These are phyloP conservation scores for Trifolium subterraneum DNA, from an alignment of 306 rosid species.

Conservation along the genomic window DNA sequence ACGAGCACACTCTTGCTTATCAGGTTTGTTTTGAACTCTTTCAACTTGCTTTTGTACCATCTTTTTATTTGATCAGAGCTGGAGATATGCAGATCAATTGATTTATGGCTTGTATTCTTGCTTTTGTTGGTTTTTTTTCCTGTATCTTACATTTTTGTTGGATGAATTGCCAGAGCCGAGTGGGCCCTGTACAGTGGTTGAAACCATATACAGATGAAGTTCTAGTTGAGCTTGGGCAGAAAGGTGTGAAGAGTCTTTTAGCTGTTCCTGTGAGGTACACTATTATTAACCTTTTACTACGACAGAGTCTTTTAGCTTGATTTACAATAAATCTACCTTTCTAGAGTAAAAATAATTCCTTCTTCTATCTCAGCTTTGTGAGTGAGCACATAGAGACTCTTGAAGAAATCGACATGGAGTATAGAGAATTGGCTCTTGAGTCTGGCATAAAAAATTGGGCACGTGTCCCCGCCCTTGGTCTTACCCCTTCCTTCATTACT, in stretches of 20 bases:
- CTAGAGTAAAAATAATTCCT: slow-evolving; percentile 17
- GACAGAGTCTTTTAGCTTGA: background rate
- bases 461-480: slow-evolving; percentile 95
- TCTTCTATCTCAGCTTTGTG: slow-evolving; percentile 72
- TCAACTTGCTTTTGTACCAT: slow-evolving; percentile 21
- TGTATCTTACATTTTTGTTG: slow-evolving; percentile 41
- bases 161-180: slow-evolving; percentile 79
- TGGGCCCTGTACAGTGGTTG: slow-evolving; percentile 99
- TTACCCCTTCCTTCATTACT: slow-evolving; percentile 80
- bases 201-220: slow-evolving; percentile 97
- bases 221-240: slow-evolving; percentile 96
- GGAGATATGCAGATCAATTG: slow-evolving; percentile 18
- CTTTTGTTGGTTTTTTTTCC: slow-evolving; percentile 14
- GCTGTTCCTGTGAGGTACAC: slow-evolving; percentile 98
- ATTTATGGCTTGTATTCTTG: background rate
- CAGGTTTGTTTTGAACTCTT: slow-evolving; percentile 64
- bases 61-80: slow-evolving; percentile 4
- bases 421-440: slow-evolving; percentile 86
- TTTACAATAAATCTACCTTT: background rate
- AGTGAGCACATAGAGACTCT: slow-evolving; percentile 99
- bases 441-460: slow-evolving; percentile 96
- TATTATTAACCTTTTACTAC: slow-evolving; percentile 1
- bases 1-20: slow-evolving; percentile 92
- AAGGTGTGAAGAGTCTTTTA: slow-evolving; percentile 87
- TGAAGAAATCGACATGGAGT: slow-evolving; percentile 99